These are phyloP conservation scores for Sporobolomyces roseus DNA, from an alignment of 768 basidiomycete genomes.

Conservation along the genomic window DNA sequence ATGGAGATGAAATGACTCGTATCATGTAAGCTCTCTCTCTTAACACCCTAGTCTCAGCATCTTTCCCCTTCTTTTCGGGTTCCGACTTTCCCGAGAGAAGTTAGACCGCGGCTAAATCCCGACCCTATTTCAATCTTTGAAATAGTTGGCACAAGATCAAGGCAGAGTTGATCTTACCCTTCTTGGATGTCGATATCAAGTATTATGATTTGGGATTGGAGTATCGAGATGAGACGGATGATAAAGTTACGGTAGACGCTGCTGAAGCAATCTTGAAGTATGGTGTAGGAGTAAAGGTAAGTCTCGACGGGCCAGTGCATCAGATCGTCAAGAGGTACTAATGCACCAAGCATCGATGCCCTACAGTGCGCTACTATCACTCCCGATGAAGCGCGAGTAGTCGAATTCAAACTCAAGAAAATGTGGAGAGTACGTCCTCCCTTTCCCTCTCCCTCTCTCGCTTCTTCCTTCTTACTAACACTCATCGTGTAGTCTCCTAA, in stretches of 20 bases:
- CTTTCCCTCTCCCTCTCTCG: not conserved
- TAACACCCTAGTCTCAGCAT: not conserved
- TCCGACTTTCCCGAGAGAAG: constrained; percentile 1
- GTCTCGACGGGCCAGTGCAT: too few relatives aligned
- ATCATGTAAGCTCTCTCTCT: constrained; percentile 82
- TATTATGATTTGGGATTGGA: constrained; percentile 56
- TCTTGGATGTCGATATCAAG: constrained; percentile 92
- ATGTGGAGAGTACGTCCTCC: constrained; percentile 67
- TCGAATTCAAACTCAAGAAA: constrained; percentile 92
- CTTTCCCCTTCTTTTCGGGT: not conserved
- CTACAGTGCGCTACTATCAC: constrained; percentile 93
- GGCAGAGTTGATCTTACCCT: constrained; percentile 83
- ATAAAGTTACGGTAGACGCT: constrained; percentile 85
- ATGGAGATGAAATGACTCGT: constrained; percentile 79
- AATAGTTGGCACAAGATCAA: constrained; percentile 44
- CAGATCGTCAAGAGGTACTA: too few relatives aligned
- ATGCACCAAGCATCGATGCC: too few relatives aligned
- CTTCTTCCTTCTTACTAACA: not conserved
- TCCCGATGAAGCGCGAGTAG: constrained; percentile 66
- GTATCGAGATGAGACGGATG: constrained; percentile 92
- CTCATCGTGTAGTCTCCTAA: constrained; percentile 23
- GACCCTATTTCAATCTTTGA: too few relatives aligned
- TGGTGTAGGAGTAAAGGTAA: constrained; percentile 84
- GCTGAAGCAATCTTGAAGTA: constrained; percentile 91
- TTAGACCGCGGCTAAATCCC: constrained; percentile 5